Evolutionary conservation across 2,329 filamentous ascomycete genomes (phyloP), one percentile per base, ranked within the genome.

Genomic region (Dryadomyces quercus-mongolicae): DNA sequence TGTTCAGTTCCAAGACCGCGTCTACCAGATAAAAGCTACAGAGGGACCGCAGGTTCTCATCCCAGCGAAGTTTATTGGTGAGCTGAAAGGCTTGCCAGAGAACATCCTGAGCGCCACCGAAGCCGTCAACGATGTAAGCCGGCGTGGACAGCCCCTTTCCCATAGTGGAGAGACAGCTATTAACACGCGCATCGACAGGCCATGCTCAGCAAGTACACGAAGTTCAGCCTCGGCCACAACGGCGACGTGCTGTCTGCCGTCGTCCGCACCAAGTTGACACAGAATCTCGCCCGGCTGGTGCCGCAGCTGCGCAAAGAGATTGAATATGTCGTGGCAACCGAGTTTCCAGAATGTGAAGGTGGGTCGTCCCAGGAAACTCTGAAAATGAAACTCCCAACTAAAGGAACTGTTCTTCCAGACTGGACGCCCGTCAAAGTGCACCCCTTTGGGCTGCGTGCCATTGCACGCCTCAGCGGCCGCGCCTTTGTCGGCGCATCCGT

Each of bases 351-450:
- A 16, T 77, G 74, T 58, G 65, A 72, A 54, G 68, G 68, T 69
- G 64, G 47, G 60, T 21, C 38, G 12, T 7, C 15, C 4, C 42
- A 18, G 8, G 16, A 20, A 5, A n/a, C 22, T 5, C 46, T n/a
- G n/a, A n/a, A n/a, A n/a, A n/a, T n/a, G n/a, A n/a, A n/a, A n/a
- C n/a, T n/a, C n/a, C n/a, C n/a, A n/a, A n/a, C n/a, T n/a, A n/a
- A n/a, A n/a, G 1, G 36, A 18, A 16, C 9, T 34, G 22, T 20
- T 47, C 6, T 15, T 20, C 5, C 53, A 74, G 77, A 80, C 57
- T 81, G 78, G 78, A 78, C 73, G 1, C 62, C 75, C 0, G 71
- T 80, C 51, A 73, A 71, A 59, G 71, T 80, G 59, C 75, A 78
- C 42, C 71, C 73, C 0, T 74, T 80, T 55, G 67, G 76, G 46